These are phyloP conservation scores for Polygonum aviculare DNA, from an alignment of 148 eudicot genomes.

Conservation along the genomic window DNA sequence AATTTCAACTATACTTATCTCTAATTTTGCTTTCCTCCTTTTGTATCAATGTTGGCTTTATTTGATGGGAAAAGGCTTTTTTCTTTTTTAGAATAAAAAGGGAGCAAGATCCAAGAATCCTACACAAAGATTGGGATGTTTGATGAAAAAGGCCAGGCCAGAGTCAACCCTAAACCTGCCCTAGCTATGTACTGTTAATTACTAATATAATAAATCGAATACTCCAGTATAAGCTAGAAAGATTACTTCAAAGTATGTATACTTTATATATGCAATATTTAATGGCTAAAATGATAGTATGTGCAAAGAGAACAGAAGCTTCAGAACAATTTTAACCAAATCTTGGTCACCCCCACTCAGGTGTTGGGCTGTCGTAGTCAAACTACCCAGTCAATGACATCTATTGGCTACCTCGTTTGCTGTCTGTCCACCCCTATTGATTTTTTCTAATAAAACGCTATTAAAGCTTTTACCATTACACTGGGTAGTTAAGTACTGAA, in stretches of 20 bases:
- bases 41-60: background rate
- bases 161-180: constrained; percentile 4
- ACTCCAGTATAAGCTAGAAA: background rate
- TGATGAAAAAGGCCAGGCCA: background rate
- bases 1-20: background rate
- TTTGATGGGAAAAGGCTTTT: background rate
- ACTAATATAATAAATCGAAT: background rate
- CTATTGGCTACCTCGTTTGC: background rate
- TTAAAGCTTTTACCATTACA: background rate
- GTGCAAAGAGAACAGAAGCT: background rate
- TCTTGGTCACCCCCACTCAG: background rate
- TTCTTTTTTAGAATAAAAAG: background rate
- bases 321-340: background rate
- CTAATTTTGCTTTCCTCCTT: too few relatives aligned
- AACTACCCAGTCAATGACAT: constrained; percentile 3
- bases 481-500: background rate
- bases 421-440: background rate
- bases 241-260: background rate
- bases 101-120: constrained; percentile 6
- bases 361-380: background rate
- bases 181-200: background rate
- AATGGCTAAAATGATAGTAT: background rate
- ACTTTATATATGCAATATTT: background rate
- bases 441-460: background rate
- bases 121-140: background rate